A percentile compares a stretch with the other conserved stretches of the same genome.
phyloP scores from a whole-genome alignment of 805 yeast species.

The Candida palmyrensis region DNA sequence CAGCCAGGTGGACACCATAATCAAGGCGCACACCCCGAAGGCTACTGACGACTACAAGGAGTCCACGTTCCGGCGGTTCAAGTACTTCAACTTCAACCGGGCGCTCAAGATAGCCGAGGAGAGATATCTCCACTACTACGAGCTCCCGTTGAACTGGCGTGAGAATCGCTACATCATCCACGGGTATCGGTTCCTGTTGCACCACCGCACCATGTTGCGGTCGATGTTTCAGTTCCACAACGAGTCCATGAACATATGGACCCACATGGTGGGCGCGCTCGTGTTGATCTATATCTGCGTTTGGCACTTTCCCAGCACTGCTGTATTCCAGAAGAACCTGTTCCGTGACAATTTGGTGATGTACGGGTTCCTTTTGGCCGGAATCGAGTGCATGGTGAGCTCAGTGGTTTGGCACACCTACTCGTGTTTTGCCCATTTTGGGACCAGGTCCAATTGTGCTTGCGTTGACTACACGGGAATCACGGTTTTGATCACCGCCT shows the following conservation, averaged over 20 bases:
- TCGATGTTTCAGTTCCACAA: slow-evolving; percentile 69
- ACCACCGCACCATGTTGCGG: slow-evolving; percentile 53
- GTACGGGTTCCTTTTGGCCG: slow-evolving; percentile 63
- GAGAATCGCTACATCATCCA: slow-evolving; percentile 80
- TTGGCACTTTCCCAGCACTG: slow-evolving; percentile 60
- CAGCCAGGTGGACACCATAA: slow-evolving; percentile 31
- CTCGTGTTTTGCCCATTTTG: slow-evolving; percentile 63
- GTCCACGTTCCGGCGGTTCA: slow-evolving; percentile 27
- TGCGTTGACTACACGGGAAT: slow-evolving; percentile 96
- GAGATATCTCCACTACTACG: slow-evolving; percentile 69
- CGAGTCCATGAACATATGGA: slow-evolving; percentile 91
- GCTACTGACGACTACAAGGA: slow-evolving; percentile 22
- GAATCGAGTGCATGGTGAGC: slow-evolving; percentile 70
- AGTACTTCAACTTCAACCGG: slow-evolving; percentile 35
- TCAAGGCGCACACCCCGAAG: slow-evolving; percentile 27
- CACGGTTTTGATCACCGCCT: slow-evolving; percentile 82
- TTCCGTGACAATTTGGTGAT: slow-evolving; percentile 48
- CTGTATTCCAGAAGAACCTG: slow-evolving; percentile 37
- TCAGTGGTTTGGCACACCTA: slow-evolving; percentile 92
- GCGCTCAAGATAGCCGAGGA: slow-evolving; percentile 26
- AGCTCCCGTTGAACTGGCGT: slow-evolving; percentile 88
- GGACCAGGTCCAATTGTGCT: slow-evolving; percentile 69
- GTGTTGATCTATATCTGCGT: slow-evolving; percentile 52
- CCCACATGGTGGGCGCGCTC: slow-evolving; percentile 72
- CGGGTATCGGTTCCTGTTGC: slow-evolving; percentile 80